Conservation (phyloP, 1,284 basidiomycete species). For the Trichosporon asahii region DNA sequence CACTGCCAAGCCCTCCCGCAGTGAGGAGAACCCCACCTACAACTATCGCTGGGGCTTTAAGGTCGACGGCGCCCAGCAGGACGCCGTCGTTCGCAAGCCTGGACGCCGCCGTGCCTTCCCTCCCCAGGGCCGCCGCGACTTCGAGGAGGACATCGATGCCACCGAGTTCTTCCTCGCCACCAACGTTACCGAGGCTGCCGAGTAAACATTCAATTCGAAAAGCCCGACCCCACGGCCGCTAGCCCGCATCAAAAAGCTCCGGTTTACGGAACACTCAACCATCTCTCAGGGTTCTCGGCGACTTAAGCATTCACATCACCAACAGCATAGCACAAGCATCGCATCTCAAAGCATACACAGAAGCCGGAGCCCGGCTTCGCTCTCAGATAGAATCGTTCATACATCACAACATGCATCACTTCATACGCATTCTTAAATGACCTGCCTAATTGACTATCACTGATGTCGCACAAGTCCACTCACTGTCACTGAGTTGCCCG, state of each 20-base stretch:
- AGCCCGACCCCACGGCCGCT: neutral
- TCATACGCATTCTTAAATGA: neutral
- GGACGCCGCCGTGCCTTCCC: neutral
- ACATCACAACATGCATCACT: neutral
- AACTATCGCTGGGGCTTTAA: conserved; percentile 3
- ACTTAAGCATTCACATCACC: neutral
- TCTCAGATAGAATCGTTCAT: neutral
- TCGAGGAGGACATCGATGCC: neutral
- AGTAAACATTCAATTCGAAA: neutral
- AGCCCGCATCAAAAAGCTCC: neutral
- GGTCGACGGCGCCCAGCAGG: conserved; percentile 6
- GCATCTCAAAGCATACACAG: neutral
- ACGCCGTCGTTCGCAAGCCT: conserved; percentile 1
- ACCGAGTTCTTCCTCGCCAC: neutral
- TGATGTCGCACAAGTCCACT: too few relatives aligned
- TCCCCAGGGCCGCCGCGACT: neutral
- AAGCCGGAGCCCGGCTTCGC: neutral
- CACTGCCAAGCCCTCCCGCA: neutral
- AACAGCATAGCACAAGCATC: neutral
- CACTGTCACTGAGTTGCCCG: too few relatives aligned
- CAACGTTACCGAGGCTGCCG: neutral
- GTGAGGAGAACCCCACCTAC: conserved; percentile 4
- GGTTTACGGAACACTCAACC: neutral
- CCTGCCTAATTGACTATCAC: neutral
- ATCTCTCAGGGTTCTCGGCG: neutral